Percentiles rank a stretch among this genome's conserved stretches.
Conservation (phyloP, 2,329 filamentous ascomycete species). For the Calonectria ilicicola region DNA sequence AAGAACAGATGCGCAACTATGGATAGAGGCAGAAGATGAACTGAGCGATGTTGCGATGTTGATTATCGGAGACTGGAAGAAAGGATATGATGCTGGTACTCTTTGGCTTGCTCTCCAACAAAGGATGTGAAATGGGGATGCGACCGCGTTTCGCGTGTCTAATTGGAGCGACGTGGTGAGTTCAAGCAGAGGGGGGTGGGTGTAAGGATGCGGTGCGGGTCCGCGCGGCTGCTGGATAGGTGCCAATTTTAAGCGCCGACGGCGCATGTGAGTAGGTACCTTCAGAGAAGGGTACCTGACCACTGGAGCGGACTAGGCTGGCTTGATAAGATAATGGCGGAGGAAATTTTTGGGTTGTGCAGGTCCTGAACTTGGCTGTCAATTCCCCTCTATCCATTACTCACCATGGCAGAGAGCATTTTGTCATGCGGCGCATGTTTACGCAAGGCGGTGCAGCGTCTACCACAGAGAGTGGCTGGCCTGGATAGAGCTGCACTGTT, state of each 20-base stretch:
- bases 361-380: neutral
- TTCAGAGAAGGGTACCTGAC: neutral
- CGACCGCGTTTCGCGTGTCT: constrained; percentile 43
- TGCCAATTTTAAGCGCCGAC: neutral
- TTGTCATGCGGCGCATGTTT: constrained; percentile 44
- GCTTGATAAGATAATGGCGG: constrained; percentile 42
- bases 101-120: constrained; percentile 8
- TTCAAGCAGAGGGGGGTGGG: constrained; percentile 30
- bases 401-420: constrained; percentile 43
- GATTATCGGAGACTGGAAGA: neutral
- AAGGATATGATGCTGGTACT: constrained; percentile 5
- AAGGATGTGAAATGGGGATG: constrained; percentile 36
- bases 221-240: constrained; percentile 21
- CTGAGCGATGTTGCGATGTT: neutral
- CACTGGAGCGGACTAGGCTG: neutral
- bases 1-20: neutral
- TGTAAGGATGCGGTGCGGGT: constrained; percentile 7
- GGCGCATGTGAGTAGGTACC: neutral
- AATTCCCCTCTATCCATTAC: neutral
- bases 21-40: too few relatives aligned
- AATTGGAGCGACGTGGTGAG: constrained; percentile 30
- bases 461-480: constrained; percentile 21
- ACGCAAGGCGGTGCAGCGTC: constrained; percentile 37
- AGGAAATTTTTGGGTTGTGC: constrained; percentile 22
- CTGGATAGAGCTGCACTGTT: constrained; percentile 20